Evolutionary conservation across 2,329 filamentous ascomycete species (phyloP), one percentile per base, ranked within the genome.

Genomic region (Aspergillus sp.): DNA sequence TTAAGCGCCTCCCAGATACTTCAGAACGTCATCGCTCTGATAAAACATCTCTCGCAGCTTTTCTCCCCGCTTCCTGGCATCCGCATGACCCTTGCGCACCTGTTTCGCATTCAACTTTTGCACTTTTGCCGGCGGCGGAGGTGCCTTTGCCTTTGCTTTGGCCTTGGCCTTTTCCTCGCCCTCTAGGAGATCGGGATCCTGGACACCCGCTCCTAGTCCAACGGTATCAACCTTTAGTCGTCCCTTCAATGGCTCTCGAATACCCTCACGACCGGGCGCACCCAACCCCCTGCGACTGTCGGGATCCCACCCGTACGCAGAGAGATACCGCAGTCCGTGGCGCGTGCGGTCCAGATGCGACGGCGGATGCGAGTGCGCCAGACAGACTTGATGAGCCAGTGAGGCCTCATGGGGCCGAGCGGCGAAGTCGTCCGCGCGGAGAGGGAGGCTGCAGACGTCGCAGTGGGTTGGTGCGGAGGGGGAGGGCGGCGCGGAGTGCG

Each of bases 181-280:
- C 50, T 67, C 64, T 16, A 38, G 5, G 14, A 38, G 34, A 29
- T 75, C 59, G 4, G 75, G 68, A 2, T 34, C 31, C 23, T 52
- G 48, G 20, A 48, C 36, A 9, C 41, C 47, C 40, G 79, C 77
- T 0, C 91, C 91, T 21, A 96, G 71, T 0, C 92, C 93, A 6
- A 88, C 75, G 3, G 82, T 91, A 65, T 93, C 84, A 41, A 86
- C 81, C 72, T 96, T 96, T 50, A 81, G 76, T 53, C 79, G 81
- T 1, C 83, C 76, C 66, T 91, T 91, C 57, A 97, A 78, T 1
- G 92, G 92, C 58, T 85, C 86, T 38, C 87, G 78, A 55, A 90
- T 86, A 3, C 92, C 92, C 59, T 88, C 83, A 13, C 70, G 69
- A 1, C 88, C 86, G 2, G 76, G 73, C 9, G 81, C 81, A 0